Base-by-base conservation (phyloP, 257 asterid genomes). In the Paraleonurus japonicus region DNA sequence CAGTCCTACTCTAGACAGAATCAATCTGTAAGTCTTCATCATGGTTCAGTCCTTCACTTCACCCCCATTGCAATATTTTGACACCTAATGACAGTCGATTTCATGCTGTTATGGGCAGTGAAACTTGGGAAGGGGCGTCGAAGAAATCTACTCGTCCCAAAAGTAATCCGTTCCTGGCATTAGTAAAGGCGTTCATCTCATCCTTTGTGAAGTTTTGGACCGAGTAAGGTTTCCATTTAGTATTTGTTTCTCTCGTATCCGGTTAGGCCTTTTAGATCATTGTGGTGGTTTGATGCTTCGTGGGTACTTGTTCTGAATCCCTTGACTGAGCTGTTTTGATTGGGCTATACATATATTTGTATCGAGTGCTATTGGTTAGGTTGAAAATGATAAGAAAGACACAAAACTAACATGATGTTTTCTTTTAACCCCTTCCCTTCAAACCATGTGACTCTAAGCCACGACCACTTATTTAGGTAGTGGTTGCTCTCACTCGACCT, bases 131-230 rank as follows among this genome's bases (percentile, higher is more conserved):
- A 68, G 78, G 73, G 24, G 37, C 79, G 27, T 79, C 91, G 9
- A 74, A 76, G 64, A 80, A 80, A 61, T 71, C 81, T 61, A 19
- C 73, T 61, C 80, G 61, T 33, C 84, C 67, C 6, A 92, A 86
- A 71, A 72, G 27, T 37, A 84, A 85, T 68, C 82, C 89, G 0
- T 71, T 88, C 58, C 37, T 88, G 71, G 86, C 91, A 50, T 74
- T 87, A 10, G 76, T 90, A 10, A 78, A 84, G 81, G 83, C 91
- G 26, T 71, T 89, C 13, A 55, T 87, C 50, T 63, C 84, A 30
- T 89, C 95, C 10, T 74, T 92, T 20, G 82, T 84, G 76, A 92
- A 83, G 81, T 87, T 90, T 68, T 84, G 85, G 89, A 85, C 85
- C 4, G 90, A 85, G 69, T 89, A 76, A 79, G 71, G 54, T 17